Percentiles rank a stretch among this genome's conserved stretches.
phyloP scores from a whole-genome alignment of 164 flowering plant genomes.

The Tinospora cordifolia region DNA sequence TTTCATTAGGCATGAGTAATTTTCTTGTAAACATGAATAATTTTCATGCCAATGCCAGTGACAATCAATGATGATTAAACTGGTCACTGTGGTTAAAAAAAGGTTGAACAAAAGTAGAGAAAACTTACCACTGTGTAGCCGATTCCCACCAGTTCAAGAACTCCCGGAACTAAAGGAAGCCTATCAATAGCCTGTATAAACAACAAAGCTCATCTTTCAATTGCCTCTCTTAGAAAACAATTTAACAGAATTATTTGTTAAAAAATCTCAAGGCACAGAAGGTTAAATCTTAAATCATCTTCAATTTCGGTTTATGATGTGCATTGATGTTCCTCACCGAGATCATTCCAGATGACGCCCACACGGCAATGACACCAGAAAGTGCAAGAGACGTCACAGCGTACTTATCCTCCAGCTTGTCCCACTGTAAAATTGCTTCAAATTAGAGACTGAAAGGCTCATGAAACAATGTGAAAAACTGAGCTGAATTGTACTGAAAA shows the following conservation, averaged over 20 bases:
- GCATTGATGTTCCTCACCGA: constrained; percentile 39
- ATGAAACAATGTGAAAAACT: background rate
- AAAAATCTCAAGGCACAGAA: background rate
- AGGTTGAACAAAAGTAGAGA: background rate
- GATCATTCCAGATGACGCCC: constrained; percentile 67
- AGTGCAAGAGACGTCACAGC: constrained; percentile 72
- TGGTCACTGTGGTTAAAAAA: background rate
- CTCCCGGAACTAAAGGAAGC: constrained; percentile 82
- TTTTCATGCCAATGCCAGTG: background rate
- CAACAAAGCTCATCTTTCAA: background rate
- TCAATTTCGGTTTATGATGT: background rate
- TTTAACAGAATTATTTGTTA: background rate
- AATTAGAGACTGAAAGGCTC: background rate
- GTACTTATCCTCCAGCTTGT: constrained; percentile 88
- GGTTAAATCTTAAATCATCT: background rate
- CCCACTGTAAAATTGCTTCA: constrained; percentile 53
- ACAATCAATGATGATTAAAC: background rate
- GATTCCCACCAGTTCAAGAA: constrained; percentile 82
- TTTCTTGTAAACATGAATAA: background rate
- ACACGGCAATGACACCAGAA: constrained; percentile 50
- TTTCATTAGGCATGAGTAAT: background rate
- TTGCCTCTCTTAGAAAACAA: background rate
- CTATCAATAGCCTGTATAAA: constrained; percentile 73
- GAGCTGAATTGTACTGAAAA: background rate
- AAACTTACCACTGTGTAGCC: constrained; percentile 80